Evolutionary conservation across 345 rosid genomes (phyloP), one percentile per base, ranked within the genome.

Genomic region (Eucalyptus decipiens): DNA sequence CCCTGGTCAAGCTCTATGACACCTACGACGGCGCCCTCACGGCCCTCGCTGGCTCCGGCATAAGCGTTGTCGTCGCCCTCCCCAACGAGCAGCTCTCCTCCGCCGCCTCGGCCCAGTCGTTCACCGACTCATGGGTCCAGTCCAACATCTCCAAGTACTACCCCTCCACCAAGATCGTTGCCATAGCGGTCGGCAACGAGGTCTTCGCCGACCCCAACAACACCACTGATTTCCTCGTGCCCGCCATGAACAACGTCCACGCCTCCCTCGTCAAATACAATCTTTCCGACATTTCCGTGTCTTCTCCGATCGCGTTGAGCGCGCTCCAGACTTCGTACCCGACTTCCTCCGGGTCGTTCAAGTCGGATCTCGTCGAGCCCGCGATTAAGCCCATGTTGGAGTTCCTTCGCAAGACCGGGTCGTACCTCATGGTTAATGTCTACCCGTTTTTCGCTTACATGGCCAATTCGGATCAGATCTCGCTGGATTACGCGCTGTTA

Each of bases 111-210:
- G 95, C 94, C 89, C 99, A 96, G 89, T 91, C 94, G 19, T 97
- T 93, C 91, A 88, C 98, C 19, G 99, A 98, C 92, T 87, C 52
- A 11, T 98, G 99, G 99, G 98, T 98, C 26, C 92, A 95, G 87
- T 86, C 94, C 76, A 97, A 93, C 91, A 90, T 98, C 42, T 88
- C 93, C 40, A 91, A 93, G 6, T 95, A 92, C 93, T 90, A 91
- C 52, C 99, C 98, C 3, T 89, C 93, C 34, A 95, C 99, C 30
- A 85, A 91, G 51, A 95, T 98, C 65, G 97, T 94, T 93, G 96
- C 98, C 56, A 93, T 98, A 85, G 97, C 98, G 5, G 96, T 98
- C 2, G 99, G 99, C 2, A 98, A 98, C 87, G 99, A 98, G 89
- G 98, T 97, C 5, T 97, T 98, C 87, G 99, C 91, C 69, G 99